Evolutionary conservation across 331 rosid species (phyloP).

Genomic region (Saraca asoca): DNA sequence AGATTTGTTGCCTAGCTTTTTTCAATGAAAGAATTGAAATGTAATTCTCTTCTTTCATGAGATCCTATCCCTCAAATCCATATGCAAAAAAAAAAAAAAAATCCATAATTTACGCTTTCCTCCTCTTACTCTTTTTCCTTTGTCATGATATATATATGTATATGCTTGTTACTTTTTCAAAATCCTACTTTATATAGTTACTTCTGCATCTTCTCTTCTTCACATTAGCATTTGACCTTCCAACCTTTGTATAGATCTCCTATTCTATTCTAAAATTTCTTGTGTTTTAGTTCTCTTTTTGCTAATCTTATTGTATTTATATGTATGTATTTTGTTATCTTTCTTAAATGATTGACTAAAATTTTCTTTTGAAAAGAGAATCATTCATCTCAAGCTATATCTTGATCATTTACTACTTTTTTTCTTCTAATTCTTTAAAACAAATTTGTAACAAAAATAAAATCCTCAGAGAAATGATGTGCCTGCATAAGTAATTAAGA

Average conservation of each 20-base stretch:
- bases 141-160: background rate
- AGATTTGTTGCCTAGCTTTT: constrained; percentile 40
- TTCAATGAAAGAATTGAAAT: constrained; percentile 46
- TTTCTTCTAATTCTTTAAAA: background rate
- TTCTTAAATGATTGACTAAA: too few relatives aligned
- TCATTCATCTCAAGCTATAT: too few relatives aligned
- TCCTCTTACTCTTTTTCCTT: constrained; percentile 16
- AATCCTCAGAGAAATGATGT: constrained; percentile 36
- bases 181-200: background rate
- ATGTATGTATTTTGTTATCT: too few relatives aligned
- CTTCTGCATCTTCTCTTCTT: background rate
- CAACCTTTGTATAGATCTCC: background rate
- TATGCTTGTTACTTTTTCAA: constrained; percentile 5
- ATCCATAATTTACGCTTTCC: background rate
- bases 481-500: background rate
- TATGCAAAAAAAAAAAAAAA: constrained; percentile 29
- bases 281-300: background rate
- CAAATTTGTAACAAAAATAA: constrained; percentile 37
- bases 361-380: too few relatives aligned
- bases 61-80: constrained; percentile 56
- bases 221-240: background rate
- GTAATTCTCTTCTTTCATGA: constrained; percentile 47
- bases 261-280: background rate
- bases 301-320: too few relatives aligned
- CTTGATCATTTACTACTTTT: too few relatives aligned